These are phyloP conservation scores for Sporormia fimetaria DNA, from an alignment of 495 filamentous ascomycete genomes.

Conservation along the genomic window DNA sequence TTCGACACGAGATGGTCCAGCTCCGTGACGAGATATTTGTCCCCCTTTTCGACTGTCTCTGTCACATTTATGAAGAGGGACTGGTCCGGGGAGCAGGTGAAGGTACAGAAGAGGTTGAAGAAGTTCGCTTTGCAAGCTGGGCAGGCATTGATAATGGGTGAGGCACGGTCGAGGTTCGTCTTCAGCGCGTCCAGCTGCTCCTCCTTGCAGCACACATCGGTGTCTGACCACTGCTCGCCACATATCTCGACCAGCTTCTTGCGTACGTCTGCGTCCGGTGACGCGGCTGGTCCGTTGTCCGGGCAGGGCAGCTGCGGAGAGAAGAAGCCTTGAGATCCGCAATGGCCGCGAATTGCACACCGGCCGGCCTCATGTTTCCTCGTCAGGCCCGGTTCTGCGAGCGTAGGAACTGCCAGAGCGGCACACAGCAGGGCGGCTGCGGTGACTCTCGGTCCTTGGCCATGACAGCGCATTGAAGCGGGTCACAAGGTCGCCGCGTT, in stretches of 20 bases:
- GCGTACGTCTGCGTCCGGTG: constrained; percentile 56
- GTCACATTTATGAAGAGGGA: constrained; percentile 93
- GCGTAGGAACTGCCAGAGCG: constrained; percentile 6
- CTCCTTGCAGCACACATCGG: constrained; percentile 69
- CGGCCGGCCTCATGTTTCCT: constrained; percentile 74
- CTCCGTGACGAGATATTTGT: constrained; percentile 69
- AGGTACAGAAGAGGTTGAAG: constrained; percentile 93
- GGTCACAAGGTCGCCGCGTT: too few species aligned
- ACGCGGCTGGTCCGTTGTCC: constrained; percentile 75
- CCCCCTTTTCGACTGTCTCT: constrained; percentile 49
- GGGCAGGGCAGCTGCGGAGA: constrained; percentile 79
- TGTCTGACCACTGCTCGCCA: constrained; percentile 70
- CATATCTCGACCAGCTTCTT: constrained; percentile 75
- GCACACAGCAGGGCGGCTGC: constrained; percentile 18
- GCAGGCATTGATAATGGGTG: constrained; percentile 78
- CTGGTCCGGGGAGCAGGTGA: constrained; percentile 94
- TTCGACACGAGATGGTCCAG: constrained; percentile 82
- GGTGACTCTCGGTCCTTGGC: constrained; percentile 13
- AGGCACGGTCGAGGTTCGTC: constrained; percentile 73
- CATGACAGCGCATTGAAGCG: constrained; percentile 8
- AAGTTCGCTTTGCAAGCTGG: constrained; percentile 96
- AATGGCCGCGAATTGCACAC: constrained; percentile 84
- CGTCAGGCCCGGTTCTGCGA: constrained; percentile 34
- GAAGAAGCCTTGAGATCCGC: constrained; percentile 80
- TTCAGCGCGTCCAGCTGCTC: constrained; percentile 76